Evolutionary conservation across 345 rosid species (phyloP), one percentile per base, ranked within the genome.

Genomic region (Dipteronia dyeriana): DNA sequence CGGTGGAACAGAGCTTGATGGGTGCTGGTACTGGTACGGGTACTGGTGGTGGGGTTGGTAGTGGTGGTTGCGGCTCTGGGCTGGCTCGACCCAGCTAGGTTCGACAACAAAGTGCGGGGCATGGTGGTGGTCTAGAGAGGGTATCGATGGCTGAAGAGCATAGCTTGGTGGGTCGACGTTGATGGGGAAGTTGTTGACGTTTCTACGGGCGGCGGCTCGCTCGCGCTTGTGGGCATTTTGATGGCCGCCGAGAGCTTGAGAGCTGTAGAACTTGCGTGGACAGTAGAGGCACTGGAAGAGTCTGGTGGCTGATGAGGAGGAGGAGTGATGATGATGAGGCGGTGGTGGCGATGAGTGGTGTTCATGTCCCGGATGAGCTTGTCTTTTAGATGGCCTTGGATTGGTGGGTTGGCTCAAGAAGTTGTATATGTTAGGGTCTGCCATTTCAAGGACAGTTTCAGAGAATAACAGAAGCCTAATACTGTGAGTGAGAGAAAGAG

Each of bases 241-340:
- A 86, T 95, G 98, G 79, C 98, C 98, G 10, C 98, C 98, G 29
- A 95, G 95, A 62, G 98, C 98, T 82, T 95, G 98, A 17, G 98
- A 93, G 39, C 96, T 91, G 87, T 84, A 91, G 88, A 93, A 95
- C 84, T 91, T 93, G 31, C 98, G 91, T 2, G 95, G 87, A 68
- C 98, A 95, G 88, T 89, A 95, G 7, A 86, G 95, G 72, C 98
- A 95, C 0, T 83, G 89, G 72, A 95, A 95, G 80, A 89, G 86
- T 29, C 91, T 81, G 63, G 26, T 16, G 26, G 63, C 2, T 3
- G 63, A 5, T 1, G 78, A 25, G 16, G 88, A 31, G 34, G 74
- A 47, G 64, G 6, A 4, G 2, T 70, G 25, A n/a, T 16, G 81
- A 56, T 53, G 83, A 75, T 78, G 80, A 43, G 77, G 85, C 0